Base-by-base conservation (phyloP, 2,329 filamentous ascomycete species). In the Claviceps fusiformis region DNA sequence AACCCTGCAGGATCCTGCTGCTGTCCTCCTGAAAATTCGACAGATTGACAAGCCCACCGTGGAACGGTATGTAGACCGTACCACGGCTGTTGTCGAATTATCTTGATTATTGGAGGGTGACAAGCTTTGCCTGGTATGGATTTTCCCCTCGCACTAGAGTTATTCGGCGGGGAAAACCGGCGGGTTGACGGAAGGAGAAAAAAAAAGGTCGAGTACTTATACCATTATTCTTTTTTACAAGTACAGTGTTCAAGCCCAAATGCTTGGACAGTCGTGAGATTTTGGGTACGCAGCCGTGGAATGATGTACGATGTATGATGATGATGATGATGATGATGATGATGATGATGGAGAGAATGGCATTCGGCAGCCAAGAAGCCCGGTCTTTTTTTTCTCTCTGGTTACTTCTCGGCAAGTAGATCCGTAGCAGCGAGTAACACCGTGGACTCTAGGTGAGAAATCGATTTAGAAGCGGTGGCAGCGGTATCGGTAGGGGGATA, bases 21-120 rank as follows among this genome's bases (percentile, higher is more conserved):
- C 47, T 37, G 48, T 55, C 54, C 54, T 59, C 54, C 55, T 55
- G 57, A 57, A 46, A 48, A 48, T 56, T 57, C 51, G 49, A 58
- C 57, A 59, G 56, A 57, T 58, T 52, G 57, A 59, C 55, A 59
- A 63, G 59, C 41, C 58, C 52, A 49, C 61, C 64, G 69, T 71
- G 65, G 62, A 65, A 72, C 68, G 65, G 64, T 57, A 62, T 62
- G 71, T 68, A 62, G 70, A 74, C 72, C 68, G 66, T 67, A 64
- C 64, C 66, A 69, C 65, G 67, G 62, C 59, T 49, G 60, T 61
- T 62, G 55, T 65, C 56, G 54, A 62, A 59, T 59, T 64, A 63
- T 62, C 56, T 60, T 60, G 60, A 17, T 48, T 24, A 33, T 37
- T 45, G 7, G 8, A 52, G 43, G 13, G 47, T 51, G 59, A 53